Evolutionary conservation across 176 grass and related monocot genomes (phyloP), one percentile per base, ranked within the genome.

Genomic region (Leersia perrieri): DNA sequence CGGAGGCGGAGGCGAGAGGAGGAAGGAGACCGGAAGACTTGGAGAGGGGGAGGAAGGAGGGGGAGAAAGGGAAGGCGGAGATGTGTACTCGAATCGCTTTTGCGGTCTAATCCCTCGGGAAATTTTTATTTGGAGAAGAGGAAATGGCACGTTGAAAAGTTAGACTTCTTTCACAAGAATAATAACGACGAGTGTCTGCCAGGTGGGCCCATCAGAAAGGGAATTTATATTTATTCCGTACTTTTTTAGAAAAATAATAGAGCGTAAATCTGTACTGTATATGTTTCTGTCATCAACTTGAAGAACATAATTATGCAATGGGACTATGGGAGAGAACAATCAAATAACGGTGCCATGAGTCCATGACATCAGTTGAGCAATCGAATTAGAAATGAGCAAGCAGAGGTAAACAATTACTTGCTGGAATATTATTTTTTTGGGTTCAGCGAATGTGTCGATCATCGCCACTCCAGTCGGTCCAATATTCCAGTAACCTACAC

Each of bases 31-130:
- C 51, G 72, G 66, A 49, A 75, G 45, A 25, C 20, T n/a, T 11
- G 42, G 53, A 77, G 60, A 60, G 30, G 65, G 76, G 62, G 12
- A 25, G 57, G 62, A 20, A 25, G 57, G 44, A 33, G 47, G 29
- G 2, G 68, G 76, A 68, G 68, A 55, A 87, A 87, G 55, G 67
- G 74, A 74, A 58, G 81, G 80, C 41, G 30, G 73, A 60, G 86
- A 88, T 78, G 34, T 67, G 2, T 29, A 15, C 33, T 12, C 7
- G 32, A 40, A 27, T 42, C 34, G 4, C 10, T 78, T 88, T 83
- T 53, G 36, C 27, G 20, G 22, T 60, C 77, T 33, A 16, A 27
- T 53, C 73, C 79, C 25, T 49, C 7, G 32, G 6, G 1, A 9
- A 5, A 30, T 31, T 9, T 18, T 11, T 36, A 63, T 76, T 76